phyloP scores from a whole-genome alignment of 345 rosid genomes.

The Camelina laxa region DNA sequence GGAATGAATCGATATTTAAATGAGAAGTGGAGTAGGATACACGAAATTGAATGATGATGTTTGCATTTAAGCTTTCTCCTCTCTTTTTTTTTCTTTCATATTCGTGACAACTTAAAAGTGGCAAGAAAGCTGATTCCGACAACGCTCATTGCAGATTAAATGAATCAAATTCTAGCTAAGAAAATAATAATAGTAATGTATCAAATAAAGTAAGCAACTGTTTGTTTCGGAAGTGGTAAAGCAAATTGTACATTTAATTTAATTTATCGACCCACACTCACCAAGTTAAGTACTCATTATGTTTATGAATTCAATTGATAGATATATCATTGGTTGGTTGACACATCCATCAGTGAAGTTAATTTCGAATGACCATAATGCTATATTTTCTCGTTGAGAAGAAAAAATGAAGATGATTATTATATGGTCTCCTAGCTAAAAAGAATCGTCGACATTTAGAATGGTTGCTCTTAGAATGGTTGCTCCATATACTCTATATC shows the following conservation, averaged over 20 bases:
- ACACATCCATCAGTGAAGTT: background rate
- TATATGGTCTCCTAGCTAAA: no score
- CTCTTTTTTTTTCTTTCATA: constrained; percentile 1
- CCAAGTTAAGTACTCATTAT: constrained; percentile 1
- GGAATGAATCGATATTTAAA: background rate
- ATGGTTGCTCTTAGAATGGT: no score
- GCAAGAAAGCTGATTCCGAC: constrained; percentile 36
- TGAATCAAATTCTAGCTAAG: constrained; percentile 7
- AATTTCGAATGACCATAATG: no score
- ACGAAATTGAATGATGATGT: constrained; percentile 33
- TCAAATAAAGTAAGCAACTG: background rate
- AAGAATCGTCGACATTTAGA: no score
- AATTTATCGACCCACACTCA: constrained; percentile 21
- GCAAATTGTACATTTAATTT: constrained; percentile 3
- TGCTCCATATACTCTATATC: no score
- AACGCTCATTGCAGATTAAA: constrained; percentile 13
- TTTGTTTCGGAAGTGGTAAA: background rate
- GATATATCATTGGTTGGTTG: background rate
- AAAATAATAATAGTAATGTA: background rate
- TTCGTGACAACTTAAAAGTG: constrained; percentile 42
- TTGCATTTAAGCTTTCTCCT: constrained; percentile 20
- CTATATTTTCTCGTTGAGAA: no score
- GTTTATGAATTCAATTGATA: background rate
- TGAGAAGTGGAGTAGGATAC: constrained; percentile 26
- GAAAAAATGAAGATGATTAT: no score